These are phyloP conservation scores for Septoria petroselini DNA, from an alignment of 2,329 filamentous ascomycete genomes.

Conservation along the genomic window DNA sequence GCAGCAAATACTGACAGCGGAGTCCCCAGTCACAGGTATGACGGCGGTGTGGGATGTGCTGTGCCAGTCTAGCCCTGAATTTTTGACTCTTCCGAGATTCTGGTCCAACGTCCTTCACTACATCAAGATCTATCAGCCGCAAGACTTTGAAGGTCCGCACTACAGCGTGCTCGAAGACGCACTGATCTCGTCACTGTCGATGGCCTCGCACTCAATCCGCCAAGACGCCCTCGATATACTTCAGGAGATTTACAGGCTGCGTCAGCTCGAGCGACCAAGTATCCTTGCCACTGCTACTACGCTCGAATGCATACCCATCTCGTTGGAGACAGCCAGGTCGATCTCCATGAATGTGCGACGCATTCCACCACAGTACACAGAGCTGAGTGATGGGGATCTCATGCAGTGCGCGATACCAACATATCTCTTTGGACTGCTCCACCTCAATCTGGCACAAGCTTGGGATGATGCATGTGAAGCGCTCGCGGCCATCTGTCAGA, in stretches of 20 bases:
- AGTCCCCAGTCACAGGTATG: not conserved
- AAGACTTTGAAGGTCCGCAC: conserved; percentile 39
- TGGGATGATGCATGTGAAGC: conserved; percentile 81
- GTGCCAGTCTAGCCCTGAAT: conserved; percentile 21
- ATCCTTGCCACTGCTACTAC: conserved; percentile 66
- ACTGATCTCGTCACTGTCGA: conserved; percentile 70
- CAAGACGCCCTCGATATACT: conserved; percentile 71
- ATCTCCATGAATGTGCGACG: conserved; percentile 85
- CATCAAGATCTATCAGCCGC: conserved; percentile 18
- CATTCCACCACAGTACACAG: conserved; percentile 63
- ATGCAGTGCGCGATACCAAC: conserved; percentile 69
- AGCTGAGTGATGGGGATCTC: conserved; percentile 59
- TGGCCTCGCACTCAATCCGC: conserved; percentile 71
- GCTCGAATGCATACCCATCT: conserved; percentile 75
- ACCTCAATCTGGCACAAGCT: conserved; percentile 76
- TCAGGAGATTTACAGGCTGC: conserved; percentile 54
- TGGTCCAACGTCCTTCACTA: conserved; percentile 32
- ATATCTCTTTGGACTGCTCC: conserved; percentile 86
- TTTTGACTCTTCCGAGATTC: conserved; percentile 25
- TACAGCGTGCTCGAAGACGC: conserved; percentile 61
- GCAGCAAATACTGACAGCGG: conserved; percentile 20
- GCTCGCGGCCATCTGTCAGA: conserved; percentile 70
- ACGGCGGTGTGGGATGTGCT: conserved; percentile 24
- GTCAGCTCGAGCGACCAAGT: conserved; percentile 50
- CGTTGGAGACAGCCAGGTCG: conserved; percentile 69